These are phyloP conservation scores for Psidium guajava DNA, from an alignment of 345 rosid species.

Conservation along the genomic window DNA sequence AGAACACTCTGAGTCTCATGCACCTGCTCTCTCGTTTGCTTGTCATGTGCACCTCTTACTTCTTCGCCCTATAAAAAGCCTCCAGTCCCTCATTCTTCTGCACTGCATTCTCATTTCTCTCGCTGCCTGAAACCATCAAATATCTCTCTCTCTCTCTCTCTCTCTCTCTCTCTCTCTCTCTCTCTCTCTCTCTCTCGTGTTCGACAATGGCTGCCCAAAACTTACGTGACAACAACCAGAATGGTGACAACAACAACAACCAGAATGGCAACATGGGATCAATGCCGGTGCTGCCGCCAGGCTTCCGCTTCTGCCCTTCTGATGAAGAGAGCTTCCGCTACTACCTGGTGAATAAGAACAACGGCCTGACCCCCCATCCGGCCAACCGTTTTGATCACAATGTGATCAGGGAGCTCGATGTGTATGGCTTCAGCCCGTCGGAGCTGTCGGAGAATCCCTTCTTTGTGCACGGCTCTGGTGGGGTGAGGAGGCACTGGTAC, in stretches of 20 bases:
- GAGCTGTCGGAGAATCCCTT: conserved; percentile 26
- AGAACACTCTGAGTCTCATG: not conserved
- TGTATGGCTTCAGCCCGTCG: conserved; percentile 23
- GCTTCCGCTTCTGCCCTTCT: conserved; percentile 40
- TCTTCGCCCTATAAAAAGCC: not conserved
- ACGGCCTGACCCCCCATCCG: not conserved
- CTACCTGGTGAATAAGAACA: conserved; percentile 32
- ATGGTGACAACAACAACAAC: not conserved
- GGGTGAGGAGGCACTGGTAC: conserved; percentile 37
- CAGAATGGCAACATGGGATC: not conserved
- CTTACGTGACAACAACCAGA: not conserved
- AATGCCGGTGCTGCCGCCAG: conserved; percentile 19
- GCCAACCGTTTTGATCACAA: not conserved
- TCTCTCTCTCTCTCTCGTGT: too few relatives aligned
- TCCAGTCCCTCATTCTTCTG: not conserved
- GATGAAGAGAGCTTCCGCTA: conserved; percentile 24
- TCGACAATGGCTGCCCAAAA: too few relatives aligned
- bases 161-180: not conserved
- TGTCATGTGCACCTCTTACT: not conserved
- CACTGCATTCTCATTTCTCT: not conserved
- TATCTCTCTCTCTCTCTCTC: not conserved
- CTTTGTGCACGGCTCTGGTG: conserved; percentile 17
- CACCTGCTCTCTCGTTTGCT: not conserved
- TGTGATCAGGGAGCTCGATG: conserved; percentile 31
- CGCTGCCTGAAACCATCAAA: not conserved